phyloP scores from a whole-genome alignment of 768 basidiomycete genomes.

The Suillus subaureus region DNA sequence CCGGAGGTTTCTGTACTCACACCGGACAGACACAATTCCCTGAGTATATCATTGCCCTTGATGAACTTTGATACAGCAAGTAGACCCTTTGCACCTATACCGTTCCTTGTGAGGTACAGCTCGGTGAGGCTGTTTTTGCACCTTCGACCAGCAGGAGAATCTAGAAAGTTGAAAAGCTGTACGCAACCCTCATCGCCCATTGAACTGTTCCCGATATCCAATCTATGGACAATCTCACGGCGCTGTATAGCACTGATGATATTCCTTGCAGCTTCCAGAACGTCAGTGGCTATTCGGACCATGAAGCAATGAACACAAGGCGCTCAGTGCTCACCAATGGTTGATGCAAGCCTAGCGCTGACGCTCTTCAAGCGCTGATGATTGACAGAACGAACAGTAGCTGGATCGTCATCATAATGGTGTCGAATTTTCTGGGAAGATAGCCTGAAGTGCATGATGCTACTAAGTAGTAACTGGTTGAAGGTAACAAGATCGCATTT shows the following conservation, averaged over 20 bases:
- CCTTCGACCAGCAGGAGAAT: conserved; percentile 47
- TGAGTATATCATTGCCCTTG: conserved; percentile 45
- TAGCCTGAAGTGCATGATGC: conserved; percentile 30
- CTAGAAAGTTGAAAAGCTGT: conserved; percentile 55
- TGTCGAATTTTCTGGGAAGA: conserved; percentile 27
- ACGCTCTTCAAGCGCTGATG: conserved; percentile 26
- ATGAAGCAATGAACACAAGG: background rate
- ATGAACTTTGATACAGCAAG: conserved; percentile 56
- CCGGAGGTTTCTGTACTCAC: conserved; percentile 39
- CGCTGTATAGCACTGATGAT: conserved; percentile 50
- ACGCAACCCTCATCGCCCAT: conserved; percentile 61
- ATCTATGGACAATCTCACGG: conserved; percentile 50
- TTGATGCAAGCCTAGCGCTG: conserved; percentile 32
- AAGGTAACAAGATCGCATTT: background rate
- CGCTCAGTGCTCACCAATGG: conserved; percentile 24
- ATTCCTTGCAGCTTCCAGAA: conserved; percentile 47
- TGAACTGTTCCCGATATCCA: conserved; percentile 57
- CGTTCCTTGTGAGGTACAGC: conserved; percentile 59
- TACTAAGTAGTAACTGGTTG: background rate
- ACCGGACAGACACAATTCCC: conserved; percentile 57
- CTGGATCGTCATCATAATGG: conserved; percentile 29
- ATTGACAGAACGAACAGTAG: conserved; percentile 30
- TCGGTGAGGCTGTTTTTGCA: conserved; percentile 47
- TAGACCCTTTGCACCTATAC: conserved; percentile 57
- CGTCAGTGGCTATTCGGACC: background rate